Conservation (phyloP, 345 rosid genomes). For the Euphorbia pulcherrima region DNA sequence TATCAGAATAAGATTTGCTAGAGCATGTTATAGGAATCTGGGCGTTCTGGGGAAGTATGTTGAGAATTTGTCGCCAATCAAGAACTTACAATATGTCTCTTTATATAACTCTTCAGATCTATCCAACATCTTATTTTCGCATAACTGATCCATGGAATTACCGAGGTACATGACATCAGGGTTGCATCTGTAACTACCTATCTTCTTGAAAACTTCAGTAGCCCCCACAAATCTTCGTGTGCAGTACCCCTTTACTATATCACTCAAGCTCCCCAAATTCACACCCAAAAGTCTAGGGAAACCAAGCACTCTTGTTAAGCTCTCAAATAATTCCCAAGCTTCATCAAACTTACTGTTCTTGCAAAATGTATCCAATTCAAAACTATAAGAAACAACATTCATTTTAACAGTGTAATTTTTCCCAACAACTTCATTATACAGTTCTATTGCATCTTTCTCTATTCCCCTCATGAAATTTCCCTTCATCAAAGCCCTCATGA, state of each 20-base stretch:
- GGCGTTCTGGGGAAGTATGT: slow-evolving; percentile 66
- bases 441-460: slow-evolving; percentile 77
- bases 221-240: slow-evolving; percentile 60
- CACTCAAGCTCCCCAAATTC: slow-evolving; percentile 86
- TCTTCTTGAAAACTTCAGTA: slow-evolving; percentile 57
- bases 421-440: slow-evolving; percentile 54
- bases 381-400: slow-evolving; percentile 63
- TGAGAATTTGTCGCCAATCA: too few species aligned
- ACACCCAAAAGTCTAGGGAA: slow-evolving; percentile 60
- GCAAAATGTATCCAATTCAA: slow-evolving; percentile 62
- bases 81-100: slow-evolving; percentile 66
- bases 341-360: slow-evolving; percentile 71
- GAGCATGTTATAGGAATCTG: too few species aligned
- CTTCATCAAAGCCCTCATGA: slow-evolving; percentile 72
- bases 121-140: slow-evolving; percentile 54
- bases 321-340: slow-evolving; percentile 67
- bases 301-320: slow-evolving; percentile 53
- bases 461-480: slow-evolving; percentile 68
- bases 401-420: slow-evolving; percentile 55
- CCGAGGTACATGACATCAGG: slow-evolving; percentile 65
- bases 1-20: too few species aligned
- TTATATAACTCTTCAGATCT: slow-evolving; percentile 68
- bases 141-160: slow-evolving; percentile 73
- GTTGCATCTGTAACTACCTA: slow-evolving; percentile 58
- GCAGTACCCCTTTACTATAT: slow-evolving; percentile 73